These are phyloP conservation scores for Phaeomoniella chlamydospora DNA, from an alignment of 2,329 filamentous ascomycete species.

Conservation along the genomic window DNA sequence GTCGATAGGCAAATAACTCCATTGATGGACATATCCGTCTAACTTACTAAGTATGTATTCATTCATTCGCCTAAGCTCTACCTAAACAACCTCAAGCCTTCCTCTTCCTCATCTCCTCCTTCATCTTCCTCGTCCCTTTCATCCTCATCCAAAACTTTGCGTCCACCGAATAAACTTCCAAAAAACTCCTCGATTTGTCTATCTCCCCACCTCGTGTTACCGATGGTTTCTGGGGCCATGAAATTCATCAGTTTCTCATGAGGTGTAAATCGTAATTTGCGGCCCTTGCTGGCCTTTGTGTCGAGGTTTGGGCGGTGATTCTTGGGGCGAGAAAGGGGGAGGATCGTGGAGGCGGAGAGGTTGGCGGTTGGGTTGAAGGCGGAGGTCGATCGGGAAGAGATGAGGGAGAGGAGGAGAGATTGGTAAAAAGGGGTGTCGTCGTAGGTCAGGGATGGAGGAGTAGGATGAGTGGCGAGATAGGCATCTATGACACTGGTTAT, in stretches of 20 bases:
- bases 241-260: constrained; percentile 98
- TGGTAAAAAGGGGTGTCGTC: constrained; percentile 96
- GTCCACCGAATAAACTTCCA: constrained; percentile 58
- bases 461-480: constrained; percentile 20
- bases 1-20: too few relatives aligned
- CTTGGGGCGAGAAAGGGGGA: constrained; percentile 27
- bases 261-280: constrained; percentile 86
- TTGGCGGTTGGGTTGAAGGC: constrained; percentile 12
- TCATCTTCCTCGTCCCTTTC: constrained; percentile 37
- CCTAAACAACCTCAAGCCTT: constrained; percentile 20
- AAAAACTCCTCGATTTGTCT: constrained; percentile 66
- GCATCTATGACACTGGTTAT: constrained; percentile 29
- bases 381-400: constrained; percentile 58
- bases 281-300: constrained; percentile 85
- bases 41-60: too few relatives aligned
- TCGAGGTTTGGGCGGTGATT: constrained; percentile 67
- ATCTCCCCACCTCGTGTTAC: constrained; percentile 53
- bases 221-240: constrained; percentile 54
- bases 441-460: constrained; percentile 44
- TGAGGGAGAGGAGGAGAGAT: constrained; percentile 77
- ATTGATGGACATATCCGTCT: too few relatives aligned
- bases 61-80: too few relatives aligned
- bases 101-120: constrained; percentile 13
- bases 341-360: constrained; percentile 19
- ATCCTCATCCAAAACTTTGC: constrained; percentile 50